Base-by-base conservation (phyloP, 2,329 filamentous ascomycete genomes). In the Apiospora sp. region DNA sequence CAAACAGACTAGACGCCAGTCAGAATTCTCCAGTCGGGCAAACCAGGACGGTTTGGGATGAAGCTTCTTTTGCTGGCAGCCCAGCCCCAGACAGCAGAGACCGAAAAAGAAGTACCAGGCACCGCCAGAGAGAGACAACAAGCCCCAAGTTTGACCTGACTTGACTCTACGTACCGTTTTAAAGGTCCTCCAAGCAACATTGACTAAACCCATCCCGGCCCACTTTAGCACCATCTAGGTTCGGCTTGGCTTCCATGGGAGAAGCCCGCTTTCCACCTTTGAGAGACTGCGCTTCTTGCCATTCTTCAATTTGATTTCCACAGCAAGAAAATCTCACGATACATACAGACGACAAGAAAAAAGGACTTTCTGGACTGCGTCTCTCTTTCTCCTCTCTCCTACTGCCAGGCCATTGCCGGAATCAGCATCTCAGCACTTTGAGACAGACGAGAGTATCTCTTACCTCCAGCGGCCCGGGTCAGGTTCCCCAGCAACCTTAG, bases 251-350 rank as follows among this genome's bases (percentile, higher is more conserved):
- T 64, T 64, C 58, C 58, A 64, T 64, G 58, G 58, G 58, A 64
- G 58, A 64, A 64, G 58, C 58, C 58, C 58, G 58, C 58, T 64
- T 64, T 64, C 58, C 58, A 64, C 58, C 58, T 64, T 64, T 64
- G 58, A 64, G 58, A 64, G 34, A 64, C 58, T 64, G 58, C 58
- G 58, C 58, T 64, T 64, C 58, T 64, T 64, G 58, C 58, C 58
- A 64, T 64, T 64, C 58, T 64, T 64, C 58, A 64, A 64, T 64
- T 64, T 64, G 58, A 64, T 64, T 64, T 64, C 58, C 58, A 64
- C 58, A 64, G 58, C 58, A 64, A 64, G 58, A 64, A 64, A 64
- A 64, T 41, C 58, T 41, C 58, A 64, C 58, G 58, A 64, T 64
- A 64, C 58, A 64, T n/a, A 64, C 58, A 14, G 58, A 24, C 58